Evolutionary conservation across 495 filamentous ascomycete genomes (phyloP), one percentile per base, ranked within the genome.

Genomic region (Talaromyces ruber): DNA sequence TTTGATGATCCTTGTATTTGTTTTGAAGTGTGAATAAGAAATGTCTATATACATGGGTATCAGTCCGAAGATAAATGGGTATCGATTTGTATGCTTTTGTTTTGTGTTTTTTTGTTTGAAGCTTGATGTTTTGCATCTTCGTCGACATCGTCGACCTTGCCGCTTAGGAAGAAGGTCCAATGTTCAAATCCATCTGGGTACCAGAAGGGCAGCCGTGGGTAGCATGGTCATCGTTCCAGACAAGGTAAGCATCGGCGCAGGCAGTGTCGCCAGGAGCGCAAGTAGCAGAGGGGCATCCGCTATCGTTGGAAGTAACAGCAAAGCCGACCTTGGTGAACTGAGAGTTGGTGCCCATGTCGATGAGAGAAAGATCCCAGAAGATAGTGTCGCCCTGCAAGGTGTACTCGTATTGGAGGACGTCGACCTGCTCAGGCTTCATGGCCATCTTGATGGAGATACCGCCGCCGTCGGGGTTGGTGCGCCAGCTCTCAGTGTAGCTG

Each of bases 371-470:
- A 69, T 79, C 76, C 74, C 75, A 79, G 66, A 64, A 79, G 68
- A 79, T 72, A 18, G 69, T 74, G 22, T 71, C 64, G 11, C 67
- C 70, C 39, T 64, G 56, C 65, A 71, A 37, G 65, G 77, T 79
- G 72, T 79, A 79, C 66, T 79, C 77, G 66, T 74, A 79, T 63
- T 79, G 77, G 16, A 79, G 72, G 21, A 79, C 76, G 47, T 74
- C 72, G 58, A 66, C 65, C 62, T 72, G 64, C 63, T 58, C 63
- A 32, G 66, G 53, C 30, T 63, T 62, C 64, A 71, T 74, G 54
- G 77, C 74, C 63, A 79, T 66, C 74, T 79, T 79, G 72, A 79
- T 75, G 37, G 76, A 78, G 66, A 79, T 71, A 59, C 77, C 77
- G 54, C 77, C 77, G 58, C 77, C 77, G 63, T 77, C 67, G 66